Percentiles rank a stretch among this genome's conserved stretches.
Evolutionary conservation across 1,139 yeast genomes (phyloP).

Genomic region (Magnusiomyces paraingens): DNA sequence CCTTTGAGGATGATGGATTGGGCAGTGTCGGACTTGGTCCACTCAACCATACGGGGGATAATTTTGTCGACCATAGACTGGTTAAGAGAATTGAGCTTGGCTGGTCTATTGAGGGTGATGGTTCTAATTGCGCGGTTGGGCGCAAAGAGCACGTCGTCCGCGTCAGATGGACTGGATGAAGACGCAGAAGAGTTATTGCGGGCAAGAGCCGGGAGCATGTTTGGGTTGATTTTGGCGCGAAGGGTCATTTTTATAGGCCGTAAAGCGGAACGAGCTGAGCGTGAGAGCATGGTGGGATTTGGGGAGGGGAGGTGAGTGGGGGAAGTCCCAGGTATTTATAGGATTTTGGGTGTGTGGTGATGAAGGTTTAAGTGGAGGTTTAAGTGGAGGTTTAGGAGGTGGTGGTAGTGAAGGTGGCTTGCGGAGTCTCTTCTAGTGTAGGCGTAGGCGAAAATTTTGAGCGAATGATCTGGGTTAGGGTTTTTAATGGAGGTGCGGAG

Average conservation of each 20-base stretch:
- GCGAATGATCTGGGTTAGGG: no score
- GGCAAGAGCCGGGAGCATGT: conserved; percentile 18
- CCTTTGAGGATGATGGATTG: conserved; percentile 67
- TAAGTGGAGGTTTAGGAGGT: no score
- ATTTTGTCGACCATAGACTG: conserved; percentile 71
- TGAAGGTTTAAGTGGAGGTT: no score
- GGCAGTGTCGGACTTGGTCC: conserved; percentile 59
- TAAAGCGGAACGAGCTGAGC: not conserved
- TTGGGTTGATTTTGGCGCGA: conserved; percentile 23
- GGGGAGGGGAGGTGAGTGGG: no score
- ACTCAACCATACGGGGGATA: conserved; percentile 68
- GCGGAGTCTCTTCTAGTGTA: no score
- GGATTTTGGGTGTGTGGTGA: no score
- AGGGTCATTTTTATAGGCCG: conserved; percentile 23
- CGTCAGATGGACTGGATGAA: conserved; percentile 23
- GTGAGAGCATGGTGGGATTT: not conserved
- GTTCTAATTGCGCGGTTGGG: conserved; percentile 64
- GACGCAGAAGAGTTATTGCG: conserved; percentile 2
- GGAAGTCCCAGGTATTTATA: no score
- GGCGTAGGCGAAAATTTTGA: no score
- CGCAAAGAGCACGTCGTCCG: conserved; percentile 54
- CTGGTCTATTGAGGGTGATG: conserved; percentile 70
- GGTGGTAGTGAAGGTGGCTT: no score
- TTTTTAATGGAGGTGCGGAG: no score
- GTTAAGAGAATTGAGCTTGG: conserved; percentile 80